Evolutionary conservation across 768 basidiomycete species (phyloP), one percentile per base, ranked within the genome.

Genomic region (Terana coerulea): DNA sequence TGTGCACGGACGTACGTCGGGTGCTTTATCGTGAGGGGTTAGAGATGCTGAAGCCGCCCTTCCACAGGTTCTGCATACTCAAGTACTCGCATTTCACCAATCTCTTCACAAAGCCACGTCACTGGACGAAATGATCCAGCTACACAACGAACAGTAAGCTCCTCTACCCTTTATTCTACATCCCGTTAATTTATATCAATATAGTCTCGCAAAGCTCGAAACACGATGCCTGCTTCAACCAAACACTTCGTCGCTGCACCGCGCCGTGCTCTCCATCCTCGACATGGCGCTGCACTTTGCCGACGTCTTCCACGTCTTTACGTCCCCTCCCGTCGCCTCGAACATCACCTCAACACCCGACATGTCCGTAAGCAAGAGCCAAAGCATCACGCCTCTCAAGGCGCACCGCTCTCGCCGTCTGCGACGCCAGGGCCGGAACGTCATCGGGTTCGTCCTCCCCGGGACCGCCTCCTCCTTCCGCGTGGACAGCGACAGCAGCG

Each of bases 221-320:
- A 71, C 70, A 21, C 75, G 80, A 30, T 90, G 87, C 61, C 72
- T 92, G 4, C 72, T 91, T 21, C 79, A 79, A 56, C 58, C 72
- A 3, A 77, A 84, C 52, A 83, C 84, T 17, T 72, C 77, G 0
- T 74, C 84, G 15, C 69, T 90, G 7, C 80, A 83, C 59, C 78
- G 78, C 54, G 78, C 83, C 21, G 78, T 92, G 41, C 55, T 86
- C 19, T 81, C 82, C 7, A 76, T 90, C 52, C 72, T 91, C 24
- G 88, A 92, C 64, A 82, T 90, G 73, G 76, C 79, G 31, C 68
- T 91, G 3, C 78, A 81, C 58, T 91, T 91, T 65, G 79, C 77
- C 53, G 76, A 81, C 40, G 70, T 78, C 46, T 87, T 89, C 59
- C n/a, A n/a, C n/a, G n/a, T n/a, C n/a, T n/a, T n/a, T n/a, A n/a